Conservation (phyloP, 371 early-diverging fungal genomes). For the Mortierella sp. region DNA sequence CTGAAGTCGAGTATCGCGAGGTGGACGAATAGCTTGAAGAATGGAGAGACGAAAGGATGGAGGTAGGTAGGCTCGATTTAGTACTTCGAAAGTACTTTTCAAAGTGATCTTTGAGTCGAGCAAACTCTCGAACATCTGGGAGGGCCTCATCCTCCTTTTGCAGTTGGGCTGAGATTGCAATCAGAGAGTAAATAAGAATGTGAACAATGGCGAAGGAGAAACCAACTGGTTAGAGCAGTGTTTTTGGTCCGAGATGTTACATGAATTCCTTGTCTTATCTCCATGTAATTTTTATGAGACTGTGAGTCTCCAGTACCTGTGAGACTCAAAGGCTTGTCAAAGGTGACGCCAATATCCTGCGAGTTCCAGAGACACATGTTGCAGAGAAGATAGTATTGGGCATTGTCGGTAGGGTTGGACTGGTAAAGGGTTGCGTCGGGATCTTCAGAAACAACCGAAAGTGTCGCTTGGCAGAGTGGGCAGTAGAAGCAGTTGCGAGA, state of each 20-base stretch:
- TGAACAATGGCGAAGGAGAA: constrained; percentile 1
- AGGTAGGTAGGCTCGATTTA: constrained; percentile 44
- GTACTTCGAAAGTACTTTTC: constrained; percentile 69
- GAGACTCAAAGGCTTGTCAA: constrained; percentile 93
- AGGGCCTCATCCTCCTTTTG: constrained; percentile 79
- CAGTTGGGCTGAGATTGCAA: constrained; percentile 67
- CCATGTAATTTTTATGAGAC: neutral
- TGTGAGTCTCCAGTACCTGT: constrained; percentile 63
- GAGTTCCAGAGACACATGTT: constrained; percentile 94
- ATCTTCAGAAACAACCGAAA: constrained; percentile 82
- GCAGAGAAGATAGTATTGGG: constrained; percentile 78
- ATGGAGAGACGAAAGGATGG: constrained; percentile 39
- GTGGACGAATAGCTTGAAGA: constrained; percentile 40
- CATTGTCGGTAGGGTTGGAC: constrained; percentile 34
- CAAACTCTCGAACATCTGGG: constrained; percentile 84
- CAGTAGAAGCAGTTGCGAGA: constrained; percentile 96
- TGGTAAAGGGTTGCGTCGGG: constrained; percentile 29
- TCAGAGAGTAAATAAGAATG: constrained; percentile 14
- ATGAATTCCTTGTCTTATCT: neutral
- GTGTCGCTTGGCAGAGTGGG: constrained; percentile 87
- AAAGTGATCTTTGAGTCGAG: constrained; percentile 83
- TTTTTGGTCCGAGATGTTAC: neutral
- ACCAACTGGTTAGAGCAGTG: neutral
- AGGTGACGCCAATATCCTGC: constrained; percentile 86
- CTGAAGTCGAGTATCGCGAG: constrained; percentile 30